A percentile compares a stretch with the other conserved stretches of the same genome.
phyloP scores from a whole-genome alignment of 257 asterid species.

The Penstemon eatonii region DNA sequence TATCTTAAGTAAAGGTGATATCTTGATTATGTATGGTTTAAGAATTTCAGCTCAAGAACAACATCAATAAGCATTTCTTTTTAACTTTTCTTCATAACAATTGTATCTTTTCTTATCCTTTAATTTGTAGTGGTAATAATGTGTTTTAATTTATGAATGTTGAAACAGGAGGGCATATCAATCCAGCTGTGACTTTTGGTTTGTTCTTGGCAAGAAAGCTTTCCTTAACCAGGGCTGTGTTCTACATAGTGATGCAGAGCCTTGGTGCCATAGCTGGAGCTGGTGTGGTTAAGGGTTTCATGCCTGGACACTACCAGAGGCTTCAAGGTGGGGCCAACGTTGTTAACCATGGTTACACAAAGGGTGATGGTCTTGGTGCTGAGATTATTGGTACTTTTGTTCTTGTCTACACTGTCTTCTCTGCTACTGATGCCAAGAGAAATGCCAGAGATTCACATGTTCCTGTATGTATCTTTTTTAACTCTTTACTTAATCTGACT shows the following conservation, averaged over 20 bases:
- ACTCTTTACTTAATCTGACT: background rate
- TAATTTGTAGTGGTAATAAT: no score
- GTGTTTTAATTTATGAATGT: background rate
- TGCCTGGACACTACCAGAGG: conserved; percentile 34
- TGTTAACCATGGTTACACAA: conserved; percentile 44
- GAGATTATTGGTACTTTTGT: conserved; percentile 52
- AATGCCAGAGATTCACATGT: conserved; percentile 55
- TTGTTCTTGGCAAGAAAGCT: conserved; percentile 54
- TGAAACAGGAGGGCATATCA: conserved; percentile 55
- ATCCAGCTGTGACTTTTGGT: conserved; percentile 61
- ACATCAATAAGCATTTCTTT: no score
- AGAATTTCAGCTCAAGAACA: no score
- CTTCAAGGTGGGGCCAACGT: conserved; percentile 43
- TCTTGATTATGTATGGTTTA: no score
- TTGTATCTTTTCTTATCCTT: no score
- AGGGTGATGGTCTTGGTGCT: conserved; percentile 54
- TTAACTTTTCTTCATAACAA: no score
- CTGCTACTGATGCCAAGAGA: conserved; percentile 62
- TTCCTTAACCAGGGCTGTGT: conserved; percentile 46
- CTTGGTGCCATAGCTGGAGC: conserved; percentile 59
- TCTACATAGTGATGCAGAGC: conserved; percentile 57
- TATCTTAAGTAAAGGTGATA: no score
- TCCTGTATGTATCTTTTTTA: conserved; percentile 34
- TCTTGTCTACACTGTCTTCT: conserved; percentile 55
- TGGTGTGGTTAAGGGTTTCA: conserved; percentile 52